These are phyloP conservation scores for Clonostachys rhizophaga DNA, from an alignment of 2,329 filamentous ascomycete genomes.

Conservation along the genomic window DNA sequence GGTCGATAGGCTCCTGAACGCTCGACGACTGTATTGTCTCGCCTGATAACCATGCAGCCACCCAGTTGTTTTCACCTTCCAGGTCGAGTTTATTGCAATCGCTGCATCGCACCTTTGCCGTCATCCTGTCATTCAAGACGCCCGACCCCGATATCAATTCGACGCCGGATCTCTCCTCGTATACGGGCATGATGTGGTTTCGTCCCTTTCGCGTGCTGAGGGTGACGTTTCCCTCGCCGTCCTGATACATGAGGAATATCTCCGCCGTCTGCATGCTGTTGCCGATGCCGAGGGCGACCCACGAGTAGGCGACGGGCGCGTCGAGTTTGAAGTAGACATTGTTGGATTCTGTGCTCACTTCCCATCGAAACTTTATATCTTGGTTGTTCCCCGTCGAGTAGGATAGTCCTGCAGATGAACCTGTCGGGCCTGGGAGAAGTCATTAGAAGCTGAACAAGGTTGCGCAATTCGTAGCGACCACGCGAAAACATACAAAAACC, in stretches of 20 bases:
- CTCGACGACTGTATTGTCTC: conserved; percentile 37
- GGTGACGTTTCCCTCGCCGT: conserved; percentile 55
- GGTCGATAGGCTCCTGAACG: conserved; percentile 27
- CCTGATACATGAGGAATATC: conserved; percentile 59
- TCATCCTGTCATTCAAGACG: conserved; percentile 39
- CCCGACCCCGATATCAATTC: conserved; percentile 56
- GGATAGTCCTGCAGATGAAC: conserved; percentile 7
- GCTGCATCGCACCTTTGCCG: conserved; percentile 55
- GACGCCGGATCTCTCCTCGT: conserved; percentile 35
- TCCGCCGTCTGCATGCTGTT: conserved; percentile 47
- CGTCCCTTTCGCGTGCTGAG: conserved; percentile 49
- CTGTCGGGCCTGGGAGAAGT: too few species aligned
- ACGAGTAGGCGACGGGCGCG: conserved; percentile 46
- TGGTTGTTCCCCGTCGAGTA: conserved; percentile 32
- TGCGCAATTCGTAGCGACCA: too few species aligned
- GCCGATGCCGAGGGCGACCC: conserved; percentile 58
- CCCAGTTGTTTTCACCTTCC: conserved; percentile 38
- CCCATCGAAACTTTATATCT: conserved; percentile 51
- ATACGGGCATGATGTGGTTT: conserved; percentile 41
- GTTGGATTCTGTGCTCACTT: conserved; percentile 41
- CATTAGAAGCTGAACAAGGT: too few species aligned
- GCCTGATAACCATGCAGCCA: conserved; percentile 48
- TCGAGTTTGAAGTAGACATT: conserved; percentile 58
- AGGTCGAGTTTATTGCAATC: conserved; percentile 33
- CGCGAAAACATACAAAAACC: too few species aligned